phyloP scores from a whole-genome alignment of 1,284 basidiomycete species.

The Fereydounia khargensis region DNA sequence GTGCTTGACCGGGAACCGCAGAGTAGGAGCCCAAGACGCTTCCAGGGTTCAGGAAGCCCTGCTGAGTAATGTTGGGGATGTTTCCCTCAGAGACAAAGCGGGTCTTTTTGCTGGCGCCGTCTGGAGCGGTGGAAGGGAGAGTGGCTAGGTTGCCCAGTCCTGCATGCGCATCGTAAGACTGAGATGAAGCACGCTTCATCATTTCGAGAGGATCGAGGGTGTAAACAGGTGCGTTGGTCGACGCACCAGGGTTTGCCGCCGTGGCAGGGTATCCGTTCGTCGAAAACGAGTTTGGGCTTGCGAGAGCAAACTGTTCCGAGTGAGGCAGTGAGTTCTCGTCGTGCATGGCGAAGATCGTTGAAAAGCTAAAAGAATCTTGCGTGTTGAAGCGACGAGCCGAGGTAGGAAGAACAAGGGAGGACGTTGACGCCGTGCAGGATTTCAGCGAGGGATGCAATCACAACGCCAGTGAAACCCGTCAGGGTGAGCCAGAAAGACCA shows the following conservation, averaged over 20 bases:
- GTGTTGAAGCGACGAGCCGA: too few relatives aligned
- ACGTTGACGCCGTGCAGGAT: too few relatives aligned
- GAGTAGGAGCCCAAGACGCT: conserved; percentile 6
- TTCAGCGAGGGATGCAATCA: too few relatives aligned
- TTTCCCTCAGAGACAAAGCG: conserved; percentile 46
- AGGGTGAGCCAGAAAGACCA: too few relatives aligned
- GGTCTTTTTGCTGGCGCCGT: conserved; percentile 31
- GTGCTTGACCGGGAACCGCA: conserved; percentile 1
- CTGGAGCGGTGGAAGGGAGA: conserved; percentile 5
- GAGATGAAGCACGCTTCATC: conserved; percentile 43
- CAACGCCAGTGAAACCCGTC: too few relatives aligned
- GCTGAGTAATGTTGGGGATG: conserved; percentile 25
- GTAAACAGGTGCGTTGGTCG: conserved; percentile 9
- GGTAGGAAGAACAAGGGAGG: too few relatives aligned
- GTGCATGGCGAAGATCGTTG: conserved; percentile 2
- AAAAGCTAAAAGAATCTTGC: too few relatives aligned
- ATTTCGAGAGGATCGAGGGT: conserved; percentile 28
- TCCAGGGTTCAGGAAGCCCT: conserved; percentile 14
- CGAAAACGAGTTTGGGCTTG: conserved; percentile 15
- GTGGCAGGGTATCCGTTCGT: conserved; percentile 12
- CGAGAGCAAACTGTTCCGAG: conserved; percentile 17
- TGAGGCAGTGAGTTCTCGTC: conserved; percentile 4
- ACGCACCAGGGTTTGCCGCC: conserved; percentile 7
- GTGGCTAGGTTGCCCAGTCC: conserved; percentile 14
- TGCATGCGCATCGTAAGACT: conserved; percentile 35